Evolutionary conservation across 2,329 filamentous ascomycete species (phyloP).

Genomic region (Fusarium sp.): DNA sequence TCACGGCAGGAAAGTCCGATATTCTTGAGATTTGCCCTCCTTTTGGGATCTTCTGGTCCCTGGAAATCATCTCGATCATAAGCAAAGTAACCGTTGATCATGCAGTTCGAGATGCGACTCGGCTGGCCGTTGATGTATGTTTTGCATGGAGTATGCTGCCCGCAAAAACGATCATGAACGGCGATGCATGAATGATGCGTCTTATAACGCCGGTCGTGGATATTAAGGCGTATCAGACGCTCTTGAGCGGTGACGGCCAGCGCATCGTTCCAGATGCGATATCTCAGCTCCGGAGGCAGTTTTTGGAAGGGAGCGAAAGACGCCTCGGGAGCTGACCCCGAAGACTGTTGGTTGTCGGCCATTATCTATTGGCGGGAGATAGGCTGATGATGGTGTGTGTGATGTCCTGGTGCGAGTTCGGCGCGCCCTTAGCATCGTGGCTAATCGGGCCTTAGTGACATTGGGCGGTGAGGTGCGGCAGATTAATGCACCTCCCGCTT

Average conservation of each 20-base stretch:
- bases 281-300: not conserved
- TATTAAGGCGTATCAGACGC: not conserved
- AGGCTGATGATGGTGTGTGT: not conserved
- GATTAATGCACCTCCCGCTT: not conserved
- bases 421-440: not conserved
- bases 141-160: not conserved
- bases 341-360: not conserved
- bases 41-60: not conserved
- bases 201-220: not conserved
- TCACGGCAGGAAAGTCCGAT: slow-evolving; percentile 2
- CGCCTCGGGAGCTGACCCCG: not conserved
- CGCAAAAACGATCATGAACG: not conserved
- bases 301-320: not conserved
- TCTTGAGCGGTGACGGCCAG: not conserved
- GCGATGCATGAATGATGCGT: not conserved
- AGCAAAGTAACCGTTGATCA: slow-evolving; percentile 5
- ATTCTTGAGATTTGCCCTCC: not conserved
- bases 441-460: not conserved
- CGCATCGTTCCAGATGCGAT: slow-evolving; percentile 3
- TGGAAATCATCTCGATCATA: not conserved
- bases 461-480: not conserved
- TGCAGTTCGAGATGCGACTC: not conserved
- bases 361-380: slow-evolving; percentile 2
- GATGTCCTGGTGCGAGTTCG: not conserved
- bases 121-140: not conserved